Evolutionary conservation across 768 basidiomycete genomes (phyloP).

Genomic region (Tulasnella sp.): DNA sequence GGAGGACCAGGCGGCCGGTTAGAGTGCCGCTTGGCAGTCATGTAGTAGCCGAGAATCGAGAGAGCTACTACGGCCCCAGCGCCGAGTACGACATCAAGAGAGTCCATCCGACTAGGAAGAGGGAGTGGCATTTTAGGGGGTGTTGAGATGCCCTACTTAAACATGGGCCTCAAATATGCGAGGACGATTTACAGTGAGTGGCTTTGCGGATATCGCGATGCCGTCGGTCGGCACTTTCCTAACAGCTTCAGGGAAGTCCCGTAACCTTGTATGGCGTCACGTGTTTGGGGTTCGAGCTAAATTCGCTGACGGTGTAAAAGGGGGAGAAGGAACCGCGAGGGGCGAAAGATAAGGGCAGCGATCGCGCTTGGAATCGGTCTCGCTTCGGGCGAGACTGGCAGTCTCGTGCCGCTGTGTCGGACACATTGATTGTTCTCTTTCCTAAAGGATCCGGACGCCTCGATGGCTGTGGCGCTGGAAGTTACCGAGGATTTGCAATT

Average conservation of each 20-base stretch:
- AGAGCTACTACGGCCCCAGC: not conserved
- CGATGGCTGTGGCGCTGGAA: not conserved
- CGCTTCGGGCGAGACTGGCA: not conserved
- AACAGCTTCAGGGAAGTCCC: not conserved
- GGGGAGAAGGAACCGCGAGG: not conserved
- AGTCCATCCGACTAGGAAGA: not conserved
- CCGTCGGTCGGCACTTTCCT: not conserved
- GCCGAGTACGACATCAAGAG: not conserved
- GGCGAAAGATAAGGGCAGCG: not conserved
- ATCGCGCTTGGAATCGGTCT: not conserved
- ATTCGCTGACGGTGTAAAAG: not conserved
- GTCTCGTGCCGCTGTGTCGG: not conserved
- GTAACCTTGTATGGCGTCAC: not conserved
- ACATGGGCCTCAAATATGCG: no score
- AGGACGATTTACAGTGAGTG: no score
- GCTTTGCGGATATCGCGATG: no score
- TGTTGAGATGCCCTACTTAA: no score
- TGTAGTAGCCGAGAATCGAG: not conserved
- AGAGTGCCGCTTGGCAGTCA: not conserved
- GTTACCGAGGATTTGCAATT: not conserved
- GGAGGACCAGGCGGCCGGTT: not conserved
- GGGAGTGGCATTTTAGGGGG: not conserved
- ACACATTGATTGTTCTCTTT: not conserved
- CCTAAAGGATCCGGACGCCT: not conserved
- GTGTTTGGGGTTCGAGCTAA: not conserved